Conservation (phyloP, 106 monocot species). For the Ottelia alismoides region DNA sequence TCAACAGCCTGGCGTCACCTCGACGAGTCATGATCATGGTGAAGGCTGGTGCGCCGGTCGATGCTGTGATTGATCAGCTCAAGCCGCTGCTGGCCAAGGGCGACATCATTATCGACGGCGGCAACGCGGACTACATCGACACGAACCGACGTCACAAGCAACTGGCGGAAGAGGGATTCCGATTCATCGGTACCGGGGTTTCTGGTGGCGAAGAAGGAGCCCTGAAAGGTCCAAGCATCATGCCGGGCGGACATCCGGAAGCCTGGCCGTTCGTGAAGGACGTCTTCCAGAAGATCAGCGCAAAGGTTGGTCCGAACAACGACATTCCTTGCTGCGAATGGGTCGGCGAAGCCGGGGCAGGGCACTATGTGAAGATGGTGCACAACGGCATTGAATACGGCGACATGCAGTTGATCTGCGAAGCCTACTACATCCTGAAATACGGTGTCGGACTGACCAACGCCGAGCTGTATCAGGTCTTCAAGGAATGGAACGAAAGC, state of each 20-base stretch:
- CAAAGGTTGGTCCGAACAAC: conserved; percentile 19
- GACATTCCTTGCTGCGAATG: conserved; percentile 18
- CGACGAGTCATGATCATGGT: conserved; percentile 16
- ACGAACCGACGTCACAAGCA: conserved; percentile 12
- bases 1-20: conserved; percentile 13
- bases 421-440: conserved; percentile 21
- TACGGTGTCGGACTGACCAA: conserved; percentile 15
- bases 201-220: conserved; percentile 27
- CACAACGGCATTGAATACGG: conserved; percentile 31
- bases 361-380: conserved; percentile 30
- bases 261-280: conserved; percentile 13
- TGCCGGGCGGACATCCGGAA: conserved; percentile 17
- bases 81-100: conserved; percentile 10
- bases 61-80: conserved; percentile 12
- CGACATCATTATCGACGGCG: conserved; percentile 25
- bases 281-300: conserved; percentile 10
- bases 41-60: conserved; percentile 25
- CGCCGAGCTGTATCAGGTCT: conserved; percentile 8
- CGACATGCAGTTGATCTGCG: conserved; percentile 26
- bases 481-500: conserved; percentile 17
- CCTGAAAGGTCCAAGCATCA: conserved; percentile 9
- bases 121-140: conserved; percentile 25
- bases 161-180: conserved; percentile 2
- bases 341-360: conserved; percentile 19
- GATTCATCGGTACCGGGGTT: conserved; percentile 23